A percentile compares a stretch with the other conserved stretches of the same genome.
These are phyloP conservation scores for Coemansia sp. DNA, from an alignment of 192 early-diverging fungal species.

Conservation along the genomic window DNA sequence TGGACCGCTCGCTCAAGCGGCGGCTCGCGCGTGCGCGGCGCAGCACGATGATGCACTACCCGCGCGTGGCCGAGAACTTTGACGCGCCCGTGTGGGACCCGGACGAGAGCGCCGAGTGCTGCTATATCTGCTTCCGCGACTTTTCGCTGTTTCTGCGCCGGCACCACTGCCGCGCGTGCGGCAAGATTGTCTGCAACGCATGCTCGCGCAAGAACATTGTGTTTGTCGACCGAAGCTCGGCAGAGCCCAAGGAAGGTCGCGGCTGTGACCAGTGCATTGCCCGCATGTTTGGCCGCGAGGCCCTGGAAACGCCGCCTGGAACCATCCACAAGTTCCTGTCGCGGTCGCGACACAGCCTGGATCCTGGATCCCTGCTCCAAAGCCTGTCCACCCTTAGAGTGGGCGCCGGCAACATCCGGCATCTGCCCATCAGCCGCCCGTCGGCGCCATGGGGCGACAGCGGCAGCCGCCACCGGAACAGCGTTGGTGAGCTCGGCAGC, in stretches of 20 bases:
- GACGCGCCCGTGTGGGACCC: slow-evolving; percentile 73
- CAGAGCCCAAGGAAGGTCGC: slow-evolving; percentile 43
- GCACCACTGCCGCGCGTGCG: slow-evolving; percentile 80
- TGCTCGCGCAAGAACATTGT: slow-evolving; percentile 63
- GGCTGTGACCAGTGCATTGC: slow-evolving; percentile 55
- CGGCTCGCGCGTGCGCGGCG: slow-evolving; percentile 48
- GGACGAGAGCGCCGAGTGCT: slow-evolving; percentile 60
- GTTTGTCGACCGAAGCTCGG: slow-evolving; percentile 26
- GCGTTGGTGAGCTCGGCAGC: background rate
- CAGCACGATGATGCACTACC: slow-evolving; percentile 54
- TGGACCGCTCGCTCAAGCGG: slow-evolving; percentile 47
- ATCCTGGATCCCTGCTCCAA: slow-evolving; percentile 34
- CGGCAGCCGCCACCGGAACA: background rate
- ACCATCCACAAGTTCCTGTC: slow-evolving; percentile 39
- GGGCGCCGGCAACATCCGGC: slow-evolving; percentile 18
- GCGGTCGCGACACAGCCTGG: slow-evolving; percentile 47
- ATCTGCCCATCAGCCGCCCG: slow-evolving; percentile 16
- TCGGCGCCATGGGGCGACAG: slow-evolving; percentile 18
- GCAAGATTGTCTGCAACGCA: slow-evolving; percentile 74
- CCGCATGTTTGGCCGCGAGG: slow-evolving; percentile 50
- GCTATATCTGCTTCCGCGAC: slow-evolving; percentile 70
- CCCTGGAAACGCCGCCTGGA: slow-evolving; percentile 46
- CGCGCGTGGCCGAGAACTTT: slow-evolving; percentile 67
- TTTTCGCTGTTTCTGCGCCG: slow-evolving; percentile 69
- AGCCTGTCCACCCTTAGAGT: slow-evolving; percentile 35